Conservation (phyloP, 495 filamentous ascomycete species). For the Articulospora tetracladia region DNA sequence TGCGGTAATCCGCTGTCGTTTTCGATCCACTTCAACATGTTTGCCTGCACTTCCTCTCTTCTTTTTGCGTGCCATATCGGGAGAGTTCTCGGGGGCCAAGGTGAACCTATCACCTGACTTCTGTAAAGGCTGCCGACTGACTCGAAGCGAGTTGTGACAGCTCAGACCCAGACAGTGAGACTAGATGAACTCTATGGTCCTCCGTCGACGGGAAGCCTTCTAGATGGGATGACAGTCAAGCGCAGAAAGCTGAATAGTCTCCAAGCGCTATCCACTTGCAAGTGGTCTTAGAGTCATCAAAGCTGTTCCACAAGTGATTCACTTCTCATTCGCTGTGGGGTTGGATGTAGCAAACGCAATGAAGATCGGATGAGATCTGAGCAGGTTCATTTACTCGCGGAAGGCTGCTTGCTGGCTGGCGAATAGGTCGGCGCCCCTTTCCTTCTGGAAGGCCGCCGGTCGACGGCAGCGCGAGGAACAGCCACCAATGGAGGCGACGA, state of each 20-base stretch:
- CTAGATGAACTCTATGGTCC: background rate
- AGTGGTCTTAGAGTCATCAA: background rate
- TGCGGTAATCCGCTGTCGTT: conserved; percentile 6
- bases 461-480: no score
- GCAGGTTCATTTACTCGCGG: background rate
- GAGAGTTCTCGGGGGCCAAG: no score
- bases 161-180: background rate
- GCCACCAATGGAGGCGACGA: no score
- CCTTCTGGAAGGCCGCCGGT: no score
- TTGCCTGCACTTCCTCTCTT: conserved; percentile 23
- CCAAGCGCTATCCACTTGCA: background rate
- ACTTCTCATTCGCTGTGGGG: background rate
- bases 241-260: background rate
- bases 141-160: background rate
- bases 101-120: no score
- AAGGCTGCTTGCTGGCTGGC: background rate
- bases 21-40: conserved; percentile 1
- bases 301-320: background rate
- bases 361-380: background rate
- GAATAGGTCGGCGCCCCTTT: background rate
- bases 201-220: background rate
- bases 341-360: background rate
- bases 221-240: background rate
- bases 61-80: conserved; percentile 25
- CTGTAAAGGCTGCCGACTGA: background rate